These are phyloP conservation scores for Tillandsia leiboldiana DNA, from an alignment of 176 grass and related monocot genomes.

Conservation along the genomic window DNA sequence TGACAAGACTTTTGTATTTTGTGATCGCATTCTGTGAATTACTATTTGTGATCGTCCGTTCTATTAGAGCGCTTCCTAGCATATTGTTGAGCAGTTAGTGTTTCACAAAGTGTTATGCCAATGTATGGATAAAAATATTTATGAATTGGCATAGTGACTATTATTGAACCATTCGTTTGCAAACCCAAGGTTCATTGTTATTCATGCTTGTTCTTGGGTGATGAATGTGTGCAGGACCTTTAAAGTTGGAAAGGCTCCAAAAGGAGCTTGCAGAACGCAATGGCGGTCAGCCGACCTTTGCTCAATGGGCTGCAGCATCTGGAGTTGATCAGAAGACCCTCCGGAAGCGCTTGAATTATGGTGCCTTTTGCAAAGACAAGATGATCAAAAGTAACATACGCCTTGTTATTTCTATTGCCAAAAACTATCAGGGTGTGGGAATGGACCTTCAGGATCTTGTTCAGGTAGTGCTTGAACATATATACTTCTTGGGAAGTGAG, in stretches of 20 bases:
- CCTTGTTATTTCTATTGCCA: slow-evolving; percentile 89
- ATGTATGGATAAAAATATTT: background rate
- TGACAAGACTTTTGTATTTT: too few species aligned
- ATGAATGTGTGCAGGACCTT: slow-evolving; percentile 54
- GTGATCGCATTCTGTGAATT: too few species aligned
- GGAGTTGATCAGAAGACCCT: slow-evolving; percentile 42
- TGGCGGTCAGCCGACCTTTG: slow-evolving; percentile 44
- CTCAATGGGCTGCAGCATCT: slow-evolving; percentile 71
- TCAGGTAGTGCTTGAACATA: slow-evolving; percentile 40
- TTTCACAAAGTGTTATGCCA: background rate
- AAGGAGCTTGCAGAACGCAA: slow-evolving; percentile 34
- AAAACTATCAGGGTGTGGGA: slow-evolving; percentile 41
- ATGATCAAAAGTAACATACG: slow-evolving; percentile 82
- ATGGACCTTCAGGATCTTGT: slow-evolving; percentile 69
- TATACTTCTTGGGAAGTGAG: background rate
- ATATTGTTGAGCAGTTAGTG: too few species aligned
- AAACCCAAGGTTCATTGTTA: background rate
- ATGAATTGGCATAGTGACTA: background rate
- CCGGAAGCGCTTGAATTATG: slow-evolving; percentile 44
- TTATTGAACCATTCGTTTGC: slow-evolving; percentile 6
- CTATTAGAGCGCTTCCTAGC: too few species aligned
- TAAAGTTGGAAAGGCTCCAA: slow-evolving; percentile 52
- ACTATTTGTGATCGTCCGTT: too few species aligned
- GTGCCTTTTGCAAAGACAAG: slow-evolving; percentile 56
- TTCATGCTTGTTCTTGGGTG: background rate